Evolutionary conservation across 352 stramenopile species (phyloP).

Genomic region (Pythium dissimile): DNA sequence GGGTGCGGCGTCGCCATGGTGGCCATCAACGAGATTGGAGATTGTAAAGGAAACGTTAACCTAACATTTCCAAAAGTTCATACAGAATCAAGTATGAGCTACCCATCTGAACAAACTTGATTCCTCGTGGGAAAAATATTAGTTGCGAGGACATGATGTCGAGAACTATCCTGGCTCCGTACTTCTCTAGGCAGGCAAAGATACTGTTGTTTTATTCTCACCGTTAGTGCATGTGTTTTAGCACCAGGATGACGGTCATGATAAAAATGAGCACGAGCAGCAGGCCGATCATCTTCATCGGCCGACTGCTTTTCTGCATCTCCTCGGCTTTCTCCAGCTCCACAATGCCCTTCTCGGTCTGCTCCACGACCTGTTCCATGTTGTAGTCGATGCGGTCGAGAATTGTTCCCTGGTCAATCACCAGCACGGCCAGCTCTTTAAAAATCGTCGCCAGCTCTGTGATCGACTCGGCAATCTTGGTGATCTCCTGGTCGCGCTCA

Average conservation of each 20-base stretch:
- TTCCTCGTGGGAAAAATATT: not conserved
- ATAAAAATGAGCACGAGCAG: constrained; percentile 92
- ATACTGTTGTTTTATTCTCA: not conserved
- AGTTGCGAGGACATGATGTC: not conserved
- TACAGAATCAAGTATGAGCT: constrained; percentile 3
- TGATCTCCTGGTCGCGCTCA: constrained; percentile 94
- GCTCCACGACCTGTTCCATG: constrained; percentile 99
- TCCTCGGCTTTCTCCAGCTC: constrained; percentile 99
- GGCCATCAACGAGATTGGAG: not conserved
- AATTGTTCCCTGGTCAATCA: constrained; percentile 99
- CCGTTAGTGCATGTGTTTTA: constrained; percentile 87
- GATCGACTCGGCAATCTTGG: constrained; percentile 98
- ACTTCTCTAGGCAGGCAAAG: not conserved
- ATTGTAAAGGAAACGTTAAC: not conserved
- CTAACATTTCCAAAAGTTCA: not conserved
- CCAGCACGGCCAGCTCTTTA: constrained; percentile 99
- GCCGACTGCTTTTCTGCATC: constrained; percentile 96
- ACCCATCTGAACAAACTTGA: not conserved
- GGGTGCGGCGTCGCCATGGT: not conserved
- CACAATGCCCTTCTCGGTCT: constrained; percentile 97
- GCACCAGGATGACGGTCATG: constrained; percentile 90
- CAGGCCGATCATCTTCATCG: constrained; percentile 94
- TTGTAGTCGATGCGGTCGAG: constrained; percentile 99
- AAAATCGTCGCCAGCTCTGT: constrained; percentile 99
- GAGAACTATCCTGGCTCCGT: too few relatives aligned